Percentiles rank a stretch among this genome's conserved stretches.
These are phyloP conservation scores for Auricularia sp. DNA, from an alignment of 768 basidiomycete genomes.

Conservation along the genomic window DNA sequence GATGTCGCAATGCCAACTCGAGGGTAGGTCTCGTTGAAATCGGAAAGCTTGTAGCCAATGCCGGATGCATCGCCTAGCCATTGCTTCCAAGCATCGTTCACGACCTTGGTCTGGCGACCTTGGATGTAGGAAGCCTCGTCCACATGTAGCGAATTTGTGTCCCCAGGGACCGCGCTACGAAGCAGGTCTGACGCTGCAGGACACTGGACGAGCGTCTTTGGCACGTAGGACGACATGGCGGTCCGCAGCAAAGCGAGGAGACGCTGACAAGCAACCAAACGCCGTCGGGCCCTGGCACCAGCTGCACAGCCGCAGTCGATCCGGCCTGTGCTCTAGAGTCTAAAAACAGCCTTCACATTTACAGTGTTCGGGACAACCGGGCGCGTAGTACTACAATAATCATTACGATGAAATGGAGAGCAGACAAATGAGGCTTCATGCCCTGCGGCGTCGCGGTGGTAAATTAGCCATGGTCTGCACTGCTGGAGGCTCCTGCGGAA, in stretches of 20 bases:
- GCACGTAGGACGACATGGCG: constrained; percentile 33
- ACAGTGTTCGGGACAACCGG: too few relatives aligned
- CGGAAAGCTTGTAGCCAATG: constrained; percentile 42
- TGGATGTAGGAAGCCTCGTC: constrained; percentile 39
- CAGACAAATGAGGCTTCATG: neutral
- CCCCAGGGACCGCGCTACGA: constrained; percentile 40
- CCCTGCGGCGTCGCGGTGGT: neutral
- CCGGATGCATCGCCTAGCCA: constrained; percentile 49
- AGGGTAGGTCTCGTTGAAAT: constrained; percentile 33
- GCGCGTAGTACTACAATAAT: too few relatives aligned
- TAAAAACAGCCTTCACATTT: too few relatives aligned
- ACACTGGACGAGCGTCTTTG: constrained; percentile 36
- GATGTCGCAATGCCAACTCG: constrained; percentile 55
- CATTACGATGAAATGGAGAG: too few relatives aligned
- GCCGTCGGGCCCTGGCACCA: too few relatives aligned
- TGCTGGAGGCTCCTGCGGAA: neutral
- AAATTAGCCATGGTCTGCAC: neutral
- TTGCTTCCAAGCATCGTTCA: constrained; percentile 41
- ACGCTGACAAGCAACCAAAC: too few relatives aligned
- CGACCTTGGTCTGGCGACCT: constrained; percentile 28
- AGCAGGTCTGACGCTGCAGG: constrained; percentile 40
- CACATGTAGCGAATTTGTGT: constrained; percentile 41
- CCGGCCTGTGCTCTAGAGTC: too few relatives aligned
- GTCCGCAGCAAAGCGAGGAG: too few relatives aligned
- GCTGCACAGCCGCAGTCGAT: too few relatives aligned